A percentile compares a stretch with the other conserved stretches of the same genome.
Conservation (phyloP, 768 basidiomycete species). For the Boletus vinaceobasis region DNA sequence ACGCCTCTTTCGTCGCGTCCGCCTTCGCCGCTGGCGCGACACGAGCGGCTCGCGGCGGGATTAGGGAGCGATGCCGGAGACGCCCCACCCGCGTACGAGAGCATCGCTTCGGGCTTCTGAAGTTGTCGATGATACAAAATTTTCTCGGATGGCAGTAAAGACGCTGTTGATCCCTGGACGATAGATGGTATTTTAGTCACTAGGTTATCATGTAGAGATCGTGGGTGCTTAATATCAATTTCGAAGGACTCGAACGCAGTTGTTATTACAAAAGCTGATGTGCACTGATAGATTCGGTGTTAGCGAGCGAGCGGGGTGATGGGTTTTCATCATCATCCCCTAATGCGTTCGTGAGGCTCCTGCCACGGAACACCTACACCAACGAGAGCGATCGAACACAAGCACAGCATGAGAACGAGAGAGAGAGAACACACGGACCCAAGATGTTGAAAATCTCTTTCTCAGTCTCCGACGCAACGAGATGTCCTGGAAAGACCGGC, state of each 20-base stretch:
- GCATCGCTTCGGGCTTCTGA: conserved; percentile 10
- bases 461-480: conserved; percentile 82
- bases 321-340: conserved; percentile 22
- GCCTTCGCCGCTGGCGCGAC: conserved; percentile 41
- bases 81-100: conserved; percentile 61
- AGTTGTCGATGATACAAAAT: neutral
- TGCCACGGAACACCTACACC: conserved; percentile 69
- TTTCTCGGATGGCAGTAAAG: neutral
- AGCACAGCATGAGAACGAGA: too few species aligned
- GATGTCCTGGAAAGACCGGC: conserved; percentile 41
- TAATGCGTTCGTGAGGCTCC: conserved; percentile 72
- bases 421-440: conserved; percentile 30
- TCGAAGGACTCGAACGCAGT: neutral
- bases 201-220: neutral
- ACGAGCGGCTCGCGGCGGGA: conserved; percentile 84
- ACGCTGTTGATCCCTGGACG: neutral
- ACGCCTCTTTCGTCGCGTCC: conserved; percentile 14
- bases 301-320: neutral
- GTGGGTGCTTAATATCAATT: too few species aligned
- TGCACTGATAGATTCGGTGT: neutral
- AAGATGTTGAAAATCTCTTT: conserved; percentile 81
- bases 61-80: conserved; percentile 82
- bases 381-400: neutral
- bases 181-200: neutral
- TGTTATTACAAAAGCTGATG: neutral